Evolutionary conservation across 2,329 filamentous ascomycete genomes (phyloP).

Genomic region (Fonsecaea erecta): DNA sequence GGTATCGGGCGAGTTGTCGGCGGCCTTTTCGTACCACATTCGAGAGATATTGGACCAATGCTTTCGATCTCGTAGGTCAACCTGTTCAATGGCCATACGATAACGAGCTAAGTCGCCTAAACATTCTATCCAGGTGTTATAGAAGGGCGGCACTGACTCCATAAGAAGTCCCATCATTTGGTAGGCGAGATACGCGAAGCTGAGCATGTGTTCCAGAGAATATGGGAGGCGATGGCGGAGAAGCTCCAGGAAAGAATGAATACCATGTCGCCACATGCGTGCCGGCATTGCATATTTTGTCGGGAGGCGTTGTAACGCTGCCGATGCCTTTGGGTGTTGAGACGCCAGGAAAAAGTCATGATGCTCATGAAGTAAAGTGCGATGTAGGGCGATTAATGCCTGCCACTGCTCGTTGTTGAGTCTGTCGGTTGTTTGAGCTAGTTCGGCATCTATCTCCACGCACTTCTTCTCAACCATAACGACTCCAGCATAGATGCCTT

Average conservation of each 20-base stretch:
- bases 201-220: slow-evolving; percentile 85
- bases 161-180: slow-evolving; percentile 86
- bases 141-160: slow-evolving; percentile 81
- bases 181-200: slow-evolving; percentile 87
- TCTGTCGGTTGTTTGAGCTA: slow-evolving; percentile 58
- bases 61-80: slow-evolving; percentile 74
- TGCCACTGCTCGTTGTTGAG: slow-evolving; percentile 77
- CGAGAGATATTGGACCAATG: slow-evolving; percentile 79
- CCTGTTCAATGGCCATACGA: slow-evolving; percentile 88
- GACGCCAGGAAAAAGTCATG: slow-evolving; percentile 86
- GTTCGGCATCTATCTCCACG: slow-evolving; percentile 76
- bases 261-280: slow-evolving; percentile 94
- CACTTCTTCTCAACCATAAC: slow-evolving; percentile 75
- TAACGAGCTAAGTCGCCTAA: slow-evolving; percentile 85
- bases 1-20: slow-evolving; percentile 73
- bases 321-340: slow-evolving; percentile 79
- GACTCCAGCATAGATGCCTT: slow-evolving; percentile 57
- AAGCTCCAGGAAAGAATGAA: slow-evolving; percentile 81
- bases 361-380: slow-evolving; percentile 79
- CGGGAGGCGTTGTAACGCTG: slow-evolving; percentile 69
- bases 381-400: slow-evolving; percentile 78
- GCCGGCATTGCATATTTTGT: slow-evolving; percentile 89
- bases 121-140: slow-evolving; percentile 92
- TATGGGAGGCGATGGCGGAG: slow-evolving; percentile 73
- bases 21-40: slow-evolving; percentile 83